A percentile compares a stretch with the other conserved stretches of the same genome.
These are phyloP conservation scores for Zymoseptoria brevis DNA, from an alignment of 2,329 filamentous ascomycete species.

Conservation along the genomic window DNA sequence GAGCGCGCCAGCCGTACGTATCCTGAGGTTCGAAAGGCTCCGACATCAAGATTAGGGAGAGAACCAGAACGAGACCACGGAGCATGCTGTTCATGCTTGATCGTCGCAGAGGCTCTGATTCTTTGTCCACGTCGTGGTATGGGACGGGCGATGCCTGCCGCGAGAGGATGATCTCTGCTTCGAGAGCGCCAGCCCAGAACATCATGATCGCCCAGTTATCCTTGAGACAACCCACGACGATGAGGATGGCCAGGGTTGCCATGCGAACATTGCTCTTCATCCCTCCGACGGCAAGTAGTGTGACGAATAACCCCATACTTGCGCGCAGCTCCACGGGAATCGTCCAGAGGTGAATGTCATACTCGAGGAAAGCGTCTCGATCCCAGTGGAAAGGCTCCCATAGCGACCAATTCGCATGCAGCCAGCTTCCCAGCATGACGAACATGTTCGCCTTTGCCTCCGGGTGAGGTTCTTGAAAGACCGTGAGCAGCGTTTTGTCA, in stretches of 20 bases:
- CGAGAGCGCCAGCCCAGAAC: neutral
- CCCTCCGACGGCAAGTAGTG: neutral
- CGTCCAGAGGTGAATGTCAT: conserved; percentile 1
- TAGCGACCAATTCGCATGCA: neutral
- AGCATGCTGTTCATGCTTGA: neutral
- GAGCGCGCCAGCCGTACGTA: neutral
- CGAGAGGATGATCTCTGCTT: neutral
- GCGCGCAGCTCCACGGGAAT: conserved; percentile 1
- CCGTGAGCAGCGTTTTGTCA: neutral
- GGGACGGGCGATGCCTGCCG: neutral
- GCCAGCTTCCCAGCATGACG: neutral
- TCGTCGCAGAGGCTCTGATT: neutral
- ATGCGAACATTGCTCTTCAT: neutral
- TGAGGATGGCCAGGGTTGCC: neutral
- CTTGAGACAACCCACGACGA: neutral
- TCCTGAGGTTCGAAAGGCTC: neutral
- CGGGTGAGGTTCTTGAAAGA: neutral
- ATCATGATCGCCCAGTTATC: neutral
- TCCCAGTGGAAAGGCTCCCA: conserved; percentile 7
- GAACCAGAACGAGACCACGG: neutral
- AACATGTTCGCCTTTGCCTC: neutral
- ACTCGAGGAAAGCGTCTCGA: conserved; percentile 4
- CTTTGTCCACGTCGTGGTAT: neutral
- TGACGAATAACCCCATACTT: conserved; percentile 9
- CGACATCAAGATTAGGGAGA: neutral